These are phyloP conservation scores for Agrostemma githago DNA, from an alignment of 148 eudicot species.

Conservation along the genomic window DNA sequence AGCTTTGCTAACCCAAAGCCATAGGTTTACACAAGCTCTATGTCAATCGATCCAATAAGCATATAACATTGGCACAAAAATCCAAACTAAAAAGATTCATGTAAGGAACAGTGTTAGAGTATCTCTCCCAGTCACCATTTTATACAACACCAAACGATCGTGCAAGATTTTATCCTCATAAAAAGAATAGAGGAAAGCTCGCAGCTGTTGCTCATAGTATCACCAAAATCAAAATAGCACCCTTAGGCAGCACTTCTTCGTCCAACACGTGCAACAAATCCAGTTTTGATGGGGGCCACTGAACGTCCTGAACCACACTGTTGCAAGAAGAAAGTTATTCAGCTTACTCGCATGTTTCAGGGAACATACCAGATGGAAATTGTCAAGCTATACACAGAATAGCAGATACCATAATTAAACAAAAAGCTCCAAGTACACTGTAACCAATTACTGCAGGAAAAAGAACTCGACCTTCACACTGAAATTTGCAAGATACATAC, in stretches of 20 bases:
- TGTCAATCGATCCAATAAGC: not conserved
- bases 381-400: not conserved
- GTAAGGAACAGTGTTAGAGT: not conserved
- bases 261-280: constrained; percentile 32
- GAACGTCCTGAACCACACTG: constrained; percentile 32
- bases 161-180: not conserved
- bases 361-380: not conserved
- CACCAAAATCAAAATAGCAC: not conserved
- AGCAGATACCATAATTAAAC: not conserved
- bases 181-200: not conserved
- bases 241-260: constrained; percentile 13
- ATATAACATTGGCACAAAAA: not conserved
- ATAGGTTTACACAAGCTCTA: too few relatives aligned
- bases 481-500: not conserved
- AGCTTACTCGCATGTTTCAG: not conserved
- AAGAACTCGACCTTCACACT: not conserved
- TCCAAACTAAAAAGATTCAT: not conserved
- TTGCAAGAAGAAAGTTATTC: not conserved
- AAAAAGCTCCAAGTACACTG: not conserved
- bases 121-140: not conserved
- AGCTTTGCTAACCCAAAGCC: not conserved
- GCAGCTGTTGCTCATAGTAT: not conserved
- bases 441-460: not conserved
- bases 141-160: not conserved
- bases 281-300: constrained; percentile 23